Base-by-base conservation (phyloP, 306 rosid species). In the Senna siamea region DNA sequence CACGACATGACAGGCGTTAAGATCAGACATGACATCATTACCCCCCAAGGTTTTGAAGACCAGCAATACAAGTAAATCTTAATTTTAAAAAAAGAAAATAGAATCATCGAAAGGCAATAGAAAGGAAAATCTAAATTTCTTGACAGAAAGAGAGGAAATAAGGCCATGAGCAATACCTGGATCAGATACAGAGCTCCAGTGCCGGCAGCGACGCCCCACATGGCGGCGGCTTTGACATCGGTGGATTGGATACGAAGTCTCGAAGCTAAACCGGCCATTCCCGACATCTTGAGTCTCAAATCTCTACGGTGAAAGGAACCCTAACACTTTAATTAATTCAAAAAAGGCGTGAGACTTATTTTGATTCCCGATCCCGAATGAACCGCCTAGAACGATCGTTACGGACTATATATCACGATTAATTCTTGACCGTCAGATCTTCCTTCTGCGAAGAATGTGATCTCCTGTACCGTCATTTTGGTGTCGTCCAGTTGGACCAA, bases 131-230 rank as follows among this genome's bases (percentile, higher is more conserved):
- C 15, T 12, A 9, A 22, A 47, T 66, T 46, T 15, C 8, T 60
- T 28, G 23, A 59, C 15, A 34, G 23, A 46, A 26, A 9, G 41
- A 58, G 41, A 14, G 56, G 8, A 44, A 12, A 14, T 23, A 1
- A 30, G 28, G 26, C 10, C 0, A 14, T 44, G 59, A 12, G n/a
- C n/a, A 20, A 9, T 48, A 89, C 95, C 95, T 91, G 89, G 30
- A 89, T 32, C 66, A 91, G 56, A 83, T 87, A 91, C 35, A 91
- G 82, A 56, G 86, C 95, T 13, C 81, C 81, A 37, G 88, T 43
- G n/a, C 58, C 57, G 80, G 96, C 93, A 9, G 96, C 87, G 35
- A 91, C 84, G n/a, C 97, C 96, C 98, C 97, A 94, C 74, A 66
- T 23, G 71, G 88, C 97, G 22, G 94, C 91, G 80, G 97, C 82